Conservation (phyloP, 1,139 yeast genomes). For the Suhomyces kunorum region DNA sequence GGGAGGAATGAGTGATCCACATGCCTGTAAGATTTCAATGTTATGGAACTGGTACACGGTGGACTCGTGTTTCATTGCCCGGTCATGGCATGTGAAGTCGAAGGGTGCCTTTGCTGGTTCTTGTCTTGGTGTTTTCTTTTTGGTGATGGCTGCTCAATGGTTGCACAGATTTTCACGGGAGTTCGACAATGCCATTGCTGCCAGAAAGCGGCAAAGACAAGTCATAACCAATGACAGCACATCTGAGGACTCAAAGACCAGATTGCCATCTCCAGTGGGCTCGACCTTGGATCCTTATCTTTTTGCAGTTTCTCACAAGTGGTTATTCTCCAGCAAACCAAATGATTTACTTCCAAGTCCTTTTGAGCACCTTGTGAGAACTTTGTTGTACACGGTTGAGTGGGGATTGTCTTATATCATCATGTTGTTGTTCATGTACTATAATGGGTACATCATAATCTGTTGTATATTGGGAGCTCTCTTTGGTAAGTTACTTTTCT, state of each 20-base stretch:
- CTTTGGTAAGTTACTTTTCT: constrained; percentile 55
- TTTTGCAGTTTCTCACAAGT: constrained; percentile 40
- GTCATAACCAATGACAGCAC: constrained; percentile 1
- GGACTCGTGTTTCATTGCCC: constrained; percentile 64
- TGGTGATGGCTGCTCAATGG: constrained; percentile 60
- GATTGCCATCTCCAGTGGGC: background rate
- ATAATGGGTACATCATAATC: constrained; percentile 67
- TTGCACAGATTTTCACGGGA: constrained; percentile 58
- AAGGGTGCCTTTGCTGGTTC: constrained; percentile 68
- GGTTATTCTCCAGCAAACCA: constrained; percentile 30
- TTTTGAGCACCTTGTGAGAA: constrained; percentile 51
- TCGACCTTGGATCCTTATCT: constrained; percentile 14
- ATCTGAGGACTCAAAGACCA: constrained; percentile 6
- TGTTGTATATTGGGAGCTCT: constrained; percentile 64
- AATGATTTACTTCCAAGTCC: constrained; percentile 36
- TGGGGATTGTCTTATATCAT: constrained; percentile 65
- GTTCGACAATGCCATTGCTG: constrained; percentile 45
- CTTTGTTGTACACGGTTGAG: constrained; percentile 53
- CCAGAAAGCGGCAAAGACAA: constrained; percentile 8
- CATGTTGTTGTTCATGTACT: constrained; percentile 74
- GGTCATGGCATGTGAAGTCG: constrained; percentile 63
- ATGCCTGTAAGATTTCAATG: constrained; percentile 41
- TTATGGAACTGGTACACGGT: constrained; percentile 52
- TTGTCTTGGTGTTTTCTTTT: constrained; percentile 62
- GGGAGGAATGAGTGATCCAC: constrained; percentile 18